Base-by-base conservation (phyloP, 495 filamentous ascomycete species). In the Neurospora sp. region DNA sequence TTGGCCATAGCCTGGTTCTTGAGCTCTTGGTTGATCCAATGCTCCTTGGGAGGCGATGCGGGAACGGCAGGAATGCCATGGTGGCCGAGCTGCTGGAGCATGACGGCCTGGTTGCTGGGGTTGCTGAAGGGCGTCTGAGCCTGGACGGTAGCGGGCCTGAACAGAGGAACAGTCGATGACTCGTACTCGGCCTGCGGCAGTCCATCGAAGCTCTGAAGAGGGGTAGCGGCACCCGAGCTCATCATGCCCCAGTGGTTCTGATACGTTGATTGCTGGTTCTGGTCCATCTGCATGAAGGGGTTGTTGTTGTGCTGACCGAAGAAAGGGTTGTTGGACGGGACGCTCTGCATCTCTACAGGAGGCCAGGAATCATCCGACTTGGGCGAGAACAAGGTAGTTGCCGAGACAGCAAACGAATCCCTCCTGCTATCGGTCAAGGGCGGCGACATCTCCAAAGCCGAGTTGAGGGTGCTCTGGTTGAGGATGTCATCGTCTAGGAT, bases 401-500 rank as follows among this genome's bases (percentile, higher is more conserved):
- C 53, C 42, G 84, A 81, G 69, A 90, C 88, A 74, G 90, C 90
- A 82, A 94, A 93, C 70, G 92, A 91, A 73, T 91, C 87, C 79
- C 90, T 87, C 79, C 91, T 88, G 83, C 88, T 87, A 74, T 87
- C 88, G 72, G 84, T 86, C 83, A 90, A 87, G 74, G 88, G 86
- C 59, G 91, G 87, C 70, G 87, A 90, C 82, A 93, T 88, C 75
- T 92, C 90, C 76, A 93, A 84, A 41, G 89, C 88, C 18, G 88
- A 88, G 78, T 91, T 89, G 78, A 85, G 87, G 75, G 78, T 82
- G 79, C 83, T 87, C 75, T 84, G 85, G 80, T 94, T 93, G 74
- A 95, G 87, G 79, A 94, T 94, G 84, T 92, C 91, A 61, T 95
- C 92, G 83, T 96, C 93, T 75, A 96, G 84, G 81, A 94, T 91